A percentile compares a stretch with the other conserved stretches of the same genome.
Conservation (phyloP, 2,329 filamentous ascomycete species). For the Colletotrichum gigasporum region DNA sequence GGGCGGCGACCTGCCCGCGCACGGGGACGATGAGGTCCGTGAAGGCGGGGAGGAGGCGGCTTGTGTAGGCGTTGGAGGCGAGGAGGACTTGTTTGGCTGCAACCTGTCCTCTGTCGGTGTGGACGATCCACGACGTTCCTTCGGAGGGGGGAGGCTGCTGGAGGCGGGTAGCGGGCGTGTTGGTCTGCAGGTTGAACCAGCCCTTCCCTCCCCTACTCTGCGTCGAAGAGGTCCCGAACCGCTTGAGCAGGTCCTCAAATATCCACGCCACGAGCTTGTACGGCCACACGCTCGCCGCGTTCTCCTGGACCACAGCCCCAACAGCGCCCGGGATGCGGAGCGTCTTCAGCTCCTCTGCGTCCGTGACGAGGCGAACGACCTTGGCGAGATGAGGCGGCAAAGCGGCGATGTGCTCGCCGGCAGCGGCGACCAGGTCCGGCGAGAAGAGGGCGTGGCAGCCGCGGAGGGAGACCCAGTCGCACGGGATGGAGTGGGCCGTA, state of each 20-base stretch:
- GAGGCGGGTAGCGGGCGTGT: conserved; percentile 69
- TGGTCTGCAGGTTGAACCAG: conserved; percentile 77
- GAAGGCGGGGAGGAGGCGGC: conserved; percentile 75
- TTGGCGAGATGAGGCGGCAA: conserved; percentile 69
- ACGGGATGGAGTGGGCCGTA: conserved; percentile 65
- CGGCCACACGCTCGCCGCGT: conserved; percentile 79
- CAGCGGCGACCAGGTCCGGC: conserved; percentile 61
- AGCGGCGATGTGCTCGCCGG: conserved; percentile 57
- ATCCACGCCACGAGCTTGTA: conserved; percentile 84
- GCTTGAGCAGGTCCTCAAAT: conserved; percentile 65
- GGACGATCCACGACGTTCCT: conserved; percentile 62
- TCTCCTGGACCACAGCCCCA: conserved; percentile 71
- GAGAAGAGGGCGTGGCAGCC: conserved; percentile 74
- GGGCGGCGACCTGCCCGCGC: conserved; percentile 76
- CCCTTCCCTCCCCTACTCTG: background rate
- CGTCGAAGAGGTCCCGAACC: conserved; percentile 42
- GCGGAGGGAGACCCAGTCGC: conserved; percentile 72
- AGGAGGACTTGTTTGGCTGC: conserved; percentile 73
- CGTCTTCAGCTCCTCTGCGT: conserved; percentile 51
- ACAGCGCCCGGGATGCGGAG: conserved; percentile 65
- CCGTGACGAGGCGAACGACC: conserved; percentile 51
- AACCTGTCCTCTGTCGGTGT: conserved; percentile 76
- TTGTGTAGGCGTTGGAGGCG: conserved; percentile 87
- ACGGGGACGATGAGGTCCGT: conserved; percentile 79
- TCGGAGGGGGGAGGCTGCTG: conserved; percentile 40